Base-by-base conservation (phyloP, 1,284 basidiomycete species). In the Lentinula novae-zelandiae region DNA sequence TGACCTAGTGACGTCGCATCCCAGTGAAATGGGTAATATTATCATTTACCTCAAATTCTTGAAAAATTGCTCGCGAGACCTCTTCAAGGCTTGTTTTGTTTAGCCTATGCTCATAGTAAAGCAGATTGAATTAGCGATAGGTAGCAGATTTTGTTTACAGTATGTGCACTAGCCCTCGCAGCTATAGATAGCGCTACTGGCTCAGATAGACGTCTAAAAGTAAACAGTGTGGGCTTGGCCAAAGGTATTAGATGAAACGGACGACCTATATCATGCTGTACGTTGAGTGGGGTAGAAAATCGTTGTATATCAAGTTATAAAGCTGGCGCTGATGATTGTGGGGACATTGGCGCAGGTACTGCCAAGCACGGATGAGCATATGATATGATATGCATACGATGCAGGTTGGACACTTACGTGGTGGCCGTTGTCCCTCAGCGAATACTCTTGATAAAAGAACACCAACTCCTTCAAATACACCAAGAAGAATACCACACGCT, bases 391-490 rank as follows among this genome's bases (percentile, higher is more conserved):
- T 40, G 44, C 6, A 39, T 31, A 17, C 15, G 34, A 27, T 27
- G 2, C 27, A 27, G 4, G 27, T 27, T 27, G 3, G 3, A 39
- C 3, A 72, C 79, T 69, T 67, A 82, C 80, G 67, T 62, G 90
- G 89, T 65, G 89, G 92, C 69, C 89, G 81, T 70, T 90, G 88
- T 63, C 85, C 84, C 71, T 93, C 91, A 65, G 89, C 91, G 76
- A 95, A 91, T 66, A 94, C 85, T 62, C 93, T 82, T 59, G 87
- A 88, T 63, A 96, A 78, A 17, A 97, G 78, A 5, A 96, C 93
- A 67, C 95, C 95, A 7, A 96, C 93, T 71, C 96, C 96, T 73
- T 96, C 94, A 70, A 96, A 98, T 31, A 98, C 96, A 68, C 96
- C 96, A 17, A 99, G 84, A 22, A 99, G 80, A 66, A 99, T 96